Conservation (phyloP, 1,284 basidiomycete genomes). For the Cutaneotrichosporon sp. region DNA sequence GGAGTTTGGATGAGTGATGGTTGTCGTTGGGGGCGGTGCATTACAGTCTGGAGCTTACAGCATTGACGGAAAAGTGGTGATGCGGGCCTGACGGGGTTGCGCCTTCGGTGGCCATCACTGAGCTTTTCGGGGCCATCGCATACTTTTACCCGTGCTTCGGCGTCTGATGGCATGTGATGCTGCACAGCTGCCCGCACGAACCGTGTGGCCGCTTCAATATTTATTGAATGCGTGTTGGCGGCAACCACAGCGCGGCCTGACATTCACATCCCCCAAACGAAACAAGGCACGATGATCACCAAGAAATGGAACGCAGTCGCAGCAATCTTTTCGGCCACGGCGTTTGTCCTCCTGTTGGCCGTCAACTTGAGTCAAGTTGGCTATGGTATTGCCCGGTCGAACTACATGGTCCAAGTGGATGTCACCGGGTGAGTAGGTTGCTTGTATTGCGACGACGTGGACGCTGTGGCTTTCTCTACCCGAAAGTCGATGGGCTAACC, state of each 20-base stretch:
- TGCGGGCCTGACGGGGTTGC: no score
- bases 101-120: neutral
- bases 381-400: conserved; percentile 27
- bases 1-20: no score
- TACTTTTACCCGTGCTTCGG: neutral
- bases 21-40: no score
- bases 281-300: conserved; percentile 34
- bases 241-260: neutral
- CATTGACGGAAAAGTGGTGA: no score
- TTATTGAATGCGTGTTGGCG: neutral
- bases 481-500: no score
- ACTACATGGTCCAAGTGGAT: conserved; percentile 43
- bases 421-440: conserved; percentile 41
- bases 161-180: no score
- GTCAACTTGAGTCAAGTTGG: conserved; percentile 43
- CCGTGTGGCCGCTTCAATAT: neutral
- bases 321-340: conserved; percentile 34
- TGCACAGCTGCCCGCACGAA: no score
- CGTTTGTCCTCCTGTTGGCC: conserved; percentile 44
- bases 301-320: conserved; percentile 46
- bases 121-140: neutral
- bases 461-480: no score
- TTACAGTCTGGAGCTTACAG: no score
- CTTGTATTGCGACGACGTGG: no score
- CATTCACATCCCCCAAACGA: no score